These are phyloP conservation scores for Plenodomus biglobosus DNA, from an alignment of 2,329 filamentous ascomycete species.

Conservation along the genomic window DNA sequence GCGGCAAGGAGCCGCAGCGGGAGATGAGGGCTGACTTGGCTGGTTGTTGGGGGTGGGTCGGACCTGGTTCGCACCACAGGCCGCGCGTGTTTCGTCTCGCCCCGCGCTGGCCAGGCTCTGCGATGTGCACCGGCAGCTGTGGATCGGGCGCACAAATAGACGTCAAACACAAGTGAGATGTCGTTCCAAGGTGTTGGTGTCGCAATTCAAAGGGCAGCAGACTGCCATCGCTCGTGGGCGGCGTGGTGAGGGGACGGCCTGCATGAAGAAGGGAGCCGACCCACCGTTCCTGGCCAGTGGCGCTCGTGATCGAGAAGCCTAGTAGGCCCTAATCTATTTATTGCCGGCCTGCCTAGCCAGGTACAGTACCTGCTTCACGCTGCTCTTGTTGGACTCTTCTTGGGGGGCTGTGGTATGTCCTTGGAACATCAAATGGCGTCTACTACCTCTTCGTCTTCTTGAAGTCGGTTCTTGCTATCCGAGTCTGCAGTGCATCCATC, in stretches of 20 bases:
- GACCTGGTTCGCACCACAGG: slow-evolving; percentile 10
- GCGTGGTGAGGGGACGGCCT: not conserved
- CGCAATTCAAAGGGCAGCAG: not conserved
- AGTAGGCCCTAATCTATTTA: slow-evolving; percentile 23
- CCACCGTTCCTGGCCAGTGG: slow-evolving; percentile 3
- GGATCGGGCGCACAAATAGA: slow-evolving; percentile 6
- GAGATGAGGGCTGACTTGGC: slow-evolving; percentile 2
- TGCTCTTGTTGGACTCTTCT: not conserved
- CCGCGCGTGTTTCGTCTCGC: slow-evolving; percentile 23
- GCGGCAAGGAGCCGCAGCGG: slow-evolving; percentile 4
- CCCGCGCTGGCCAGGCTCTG: slow-evolving; percentile 17
- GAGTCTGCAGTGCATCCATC: slow-evolving; percentile 3
- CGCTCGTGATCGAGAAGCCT: slow-evolving; percentile 1
- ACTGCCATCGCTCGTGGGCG: no score
- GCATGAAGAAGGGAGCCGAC: not conserved
- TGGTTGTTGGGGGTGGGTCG: slow-evolving; percentile 18
- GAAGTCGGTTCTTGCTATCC: not conserved
- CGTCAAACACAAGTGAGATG: slow-evolving; percentile 6
- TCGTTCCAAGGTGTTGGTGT: not conserved
- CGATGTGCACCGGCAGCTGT: slow-evolving; percentile 14
- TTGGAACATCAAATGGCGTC: slow-evolving; percentile 1
- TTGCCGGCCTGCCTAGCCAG: slow-evolving; percentile 6
- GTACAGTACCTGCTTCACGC: not conserved
- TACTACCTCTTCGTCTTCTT: not conserved
- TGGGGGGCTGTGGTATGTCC: no score